phyloP scores from a whole-genome alignment of 2,329 filamentous ascomycete genomes.

The Aureobasidium lini region DNA sequence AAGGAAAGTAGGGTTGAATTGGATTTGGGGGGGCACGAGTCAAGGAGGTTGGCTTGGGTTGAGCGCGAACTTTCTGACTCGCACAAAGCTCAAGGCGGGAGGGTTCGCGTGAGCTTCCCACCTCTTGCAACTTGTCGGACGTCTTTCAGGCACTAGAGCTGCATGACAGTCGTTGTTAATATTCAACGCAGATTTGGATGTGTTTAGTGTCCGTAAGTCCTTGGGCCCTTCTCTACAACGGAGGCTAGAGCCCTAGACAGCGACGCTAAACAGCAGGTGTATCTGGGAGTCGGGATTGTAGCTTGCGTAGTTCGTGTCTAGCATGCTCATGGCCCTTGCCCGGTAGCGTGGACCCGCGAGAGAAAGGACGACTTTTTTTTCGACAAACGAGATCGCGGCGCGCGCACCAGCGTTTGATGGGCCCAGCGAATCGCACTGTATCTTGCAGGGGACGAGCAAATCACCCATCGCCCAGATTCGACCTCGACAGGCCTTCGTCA shows the following conservation, averaged over 20 bases:
- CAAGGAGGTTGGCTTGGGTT: neutral
- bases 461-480: slow-evolving; percentile 1
- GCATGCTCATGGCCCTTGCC: slow-evolving; percentile 6
- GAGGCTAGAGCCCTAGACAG: slow-evolving; percentile 1
- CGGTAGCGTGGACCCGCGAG: slow-evolving; percentile 5
- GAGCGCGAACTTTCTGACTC: neutral
- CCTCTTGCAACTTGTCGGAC: neutral
- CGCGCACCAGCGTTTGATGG: slow-evolving; percentile 11
- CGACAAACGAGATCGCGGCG: slow-evolving; percentile 7
- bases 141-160: neutral
- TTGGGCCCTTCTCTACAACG: neutral
- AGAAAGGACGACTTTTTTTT: slow-evolving; percentile 2
- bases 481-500: neutral
- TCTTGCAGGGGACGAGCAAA: slow-evolving; percentile 9
- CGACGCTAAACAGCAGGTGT: slow-evolving; percentile 3
- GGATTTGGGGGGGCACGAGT: neutral
- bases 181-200: neutral
- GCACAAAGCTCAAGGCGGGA: slow-evolving; percentile 12
- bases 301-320: neutral
- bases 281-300: slow-evolving; percentile 8
- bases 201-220: neutral
- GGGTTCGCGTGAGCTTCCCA: neutral
- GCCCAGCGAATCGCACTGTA: slow-evolving; percentile 10
- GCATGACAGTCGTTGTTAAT: slow-evolving; percentile 9
- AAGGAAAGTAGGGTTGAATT: neutral